These are phyloP conservation scores for Ganoderma boninense DNA, from an alignment of 1,284 basidiomycete species.

Conservation along the genomic window DNA sequence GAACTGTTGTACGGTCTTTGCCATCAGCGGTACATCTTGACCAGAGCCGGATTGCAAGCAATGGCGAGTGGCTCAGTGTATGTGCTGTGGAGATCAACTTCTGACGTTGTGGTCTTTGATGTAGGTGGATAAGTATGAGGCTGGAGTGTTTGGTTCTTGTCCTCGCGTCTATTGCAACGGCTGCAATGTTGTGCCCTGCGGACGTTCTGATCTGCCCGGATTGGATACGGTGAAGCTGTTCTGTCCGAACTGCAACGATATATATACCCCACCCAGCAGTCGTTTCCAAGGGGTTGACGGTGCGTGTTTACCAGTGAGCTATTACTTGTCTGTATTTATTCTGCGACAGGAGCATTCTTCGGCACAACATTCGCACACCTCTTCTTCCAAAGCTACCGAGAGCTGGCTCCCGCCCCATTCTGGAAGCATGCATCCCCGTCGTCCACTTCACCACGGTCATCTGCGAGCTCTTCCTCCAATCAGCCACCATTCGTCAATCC, in stretches of 20 bases:
- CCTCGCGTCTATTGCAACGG: conserved; percentile 95
- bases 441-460: conserved; percentile 59
- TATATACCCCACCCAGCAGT: conserved; percentile 95
- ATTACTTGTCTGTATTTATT: neutral
- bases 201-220: conserved; percentile 96
- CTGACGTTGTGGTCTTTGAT: neutral
- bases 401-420: conserved; percentile 89
- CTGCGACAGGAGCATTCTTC: conserved; percentile 89
- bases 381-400: conserved; percentile 97
- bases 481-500: conserved; percentile 76
- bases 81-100: conserved; percentile 28
- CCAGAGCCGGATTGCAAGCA: conserved; percentile 90
- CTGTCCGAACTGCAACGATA: conserved; percentile 98
- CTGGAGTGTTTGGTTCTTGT: conserved; percentile 92
- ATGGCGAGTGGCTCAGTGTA: conserved; percentile 75
- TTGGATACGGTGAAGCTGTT: conserved; percentile 98
- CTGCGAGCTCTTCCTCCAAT: conserved; percentile 56
- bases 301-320: conserved; percentile 38
- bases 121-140: conserved; percentile 96
- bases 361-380: conserved; percentile 98
- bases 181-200: conserved; percentile 93
- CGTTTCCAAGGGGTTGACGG: conserved; percentile 98
- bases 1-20: conserved; percentile 98
- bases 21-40: conserved; percentile 97
- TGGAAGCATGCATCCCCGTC: conserved; percentile 69